Base-by-base conservation (phyloP, 768 basidiomycete genomes). In the Boletus rubroflammeus region DNA sequence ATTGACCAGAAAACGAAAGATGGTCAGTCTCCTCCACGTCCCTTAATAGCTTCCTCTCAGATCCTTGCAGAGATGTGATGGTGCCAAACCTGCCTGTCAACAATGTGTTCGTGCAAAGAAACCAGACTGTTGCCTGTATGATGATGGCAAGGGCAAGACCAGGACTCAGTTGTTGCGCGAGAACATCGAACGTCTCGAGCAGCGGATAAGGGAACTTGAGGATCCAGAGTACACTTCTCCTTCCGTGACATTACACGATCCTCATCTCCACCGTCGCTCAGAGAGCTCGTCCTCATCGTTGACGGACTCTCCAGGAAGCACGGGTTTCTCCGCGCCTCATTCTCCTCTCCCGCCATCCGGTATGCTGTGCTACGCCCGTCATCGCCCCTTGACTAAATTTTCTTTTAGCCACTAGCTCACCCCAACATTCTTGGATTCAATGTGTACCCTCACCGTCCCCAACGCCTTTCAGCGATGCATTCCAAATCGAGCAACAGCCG, bases 101-200 rank as follows among this genome's bases (percentile, higher is more conserved):
- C 89, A 91, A 65, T 91, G 89, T 64, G 74, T 75, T 28, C 83
- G 85, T 49, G 88, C 88, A 40, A 90, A 90, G 78, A 90, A 89
- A 67, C 75, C 74, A 47, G 86, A 89, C 3, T 74, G 67, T 11
- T 91, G 89, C 69, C 86, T 88, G 63, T 91, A 90, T 67, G 89
- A 91, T 61, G 89, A 91, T 70, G 89, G 89, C 25, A 88, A 86
- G 73, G 86, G 86, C 46, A 90, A 90, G 75, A 90, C 87, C 42
- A 78, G 88, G 56, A 90, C 89, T 0, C 88, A 90, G 63, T 68
- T 90, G 47, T 78, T 91, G 53, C 83, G 87, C 53, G 89, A 91
- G 67, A 86, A 85, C 63, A 87, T 91, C 58, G 75, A 77, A 41
- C 82, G 82, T 36, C 82, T 90, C 52, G 88, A 91, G 67, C 76